phyloP scores from a whole-genome alignment of 2,329 filamentous ascomycete genomes.

The Fusarium verrucosum region DNA sequence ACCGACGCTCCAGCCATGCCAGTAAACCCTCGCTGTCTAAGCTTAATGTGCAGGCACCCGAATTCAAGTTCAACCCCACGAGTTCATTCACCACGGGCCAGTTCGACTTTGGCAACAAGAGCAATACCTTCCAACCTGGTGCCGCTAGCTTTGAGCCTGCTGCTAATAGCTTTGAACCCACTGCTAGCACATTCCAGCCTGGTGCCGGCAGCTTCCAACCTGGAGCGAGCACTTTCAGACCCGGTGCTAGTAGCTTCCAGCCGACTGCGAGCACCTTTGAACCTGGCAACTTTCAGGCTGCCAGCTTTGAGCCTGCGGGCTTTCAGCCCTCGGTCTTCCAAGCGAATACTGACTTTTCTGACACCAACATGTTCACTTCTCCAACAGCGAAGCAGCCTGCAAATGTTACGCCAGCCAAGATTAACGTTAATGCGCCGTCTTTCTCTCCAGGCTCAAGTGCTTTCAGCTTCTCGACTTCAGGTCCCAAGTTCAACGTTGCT shows the following conservation, averaged over 20 bases:
- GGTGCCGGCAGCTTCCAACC: slow-evolving; percentile 16
- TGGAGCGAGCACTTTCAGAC: slow-evolving; percentile 10
- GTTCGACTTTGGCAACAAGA: slow-evolving; percentile 46
- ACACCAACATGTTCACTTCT: slow-evolving; percentile 33
- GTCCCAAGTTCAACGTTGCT: slow-evolving; percentile 77
- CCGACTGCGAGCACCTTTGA: slow-evolving; percentile 9
- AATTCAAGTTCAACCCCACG: slow-evolving; percentile 79
- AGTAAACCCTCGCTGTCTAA: slow-evolving; percentile 78
- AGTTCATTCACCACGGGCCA: slow-evolving; percentile 47
- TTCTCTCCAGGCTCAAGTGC: slow-evolving; percentile 74
- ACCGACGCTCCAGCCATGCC: slow-evolving; percentile 62
- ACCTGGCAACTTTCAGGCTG: slow-evolving; percentile 17
- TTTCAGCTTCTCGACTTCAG: slow-evolving; percentile 74
- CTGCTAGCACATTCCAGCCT: slow-evolving; percentile 55
- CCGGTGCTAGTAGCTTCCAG: slow-evolving; percentile 11
- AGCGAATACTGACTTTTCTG: slow-evolving; percentile 40
- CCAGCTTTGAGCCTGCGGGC: slow-evolving; percentile 15
- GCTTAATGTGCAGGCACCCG: slow-evolving; percentile 87
- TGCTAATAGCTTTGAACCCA: slow-evolving; percentile 37
- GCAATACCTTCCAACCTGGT: slow-evolving; percentile 55
- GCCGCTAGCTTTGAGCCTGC: slow-evolving; percentile 43
- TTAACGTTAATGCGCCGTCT: slow-evolving; percentile 74
- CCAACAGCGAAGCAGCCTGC: slow-evolving; percentile 23
- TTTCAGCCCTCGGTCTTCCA: slow-evolving; percentile 60
- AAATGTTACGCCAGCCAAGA: slow-evolving; percentile 54